Evolutionary conservation across 441 rosid species (phyloP), one percentile per base, ranked within the genome.

Genomic region (Aquilaria agallochum): DNA sequence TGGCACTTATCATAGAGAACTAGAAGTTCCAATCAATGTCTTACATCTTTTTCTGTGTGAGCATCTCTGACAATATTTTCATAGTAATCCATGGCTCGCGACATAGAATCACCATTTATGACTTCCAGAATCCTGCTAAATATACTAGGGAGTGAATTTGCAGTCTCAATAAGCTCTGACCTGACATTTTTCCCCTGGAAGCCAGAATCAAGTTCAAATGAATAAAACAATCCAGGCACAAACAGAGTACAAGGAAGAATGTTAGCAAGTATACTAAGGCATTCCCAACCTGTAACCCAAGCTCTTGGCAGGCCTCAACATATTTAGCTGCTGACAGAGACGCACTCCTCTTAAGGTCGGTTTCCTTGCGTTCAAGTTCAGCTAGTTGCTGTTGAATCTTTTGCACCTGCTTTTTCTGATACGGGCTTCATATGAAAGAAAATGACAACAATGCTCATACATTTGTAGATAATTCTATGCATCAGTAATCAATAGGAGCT

Each of bases 331-430:
- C 92, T 53, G 99, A 92, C 27, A 88, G 73, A 69, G 92, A 81
- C 42, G 87, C 88, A 68, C 82, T 88, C 71, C 97, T 85, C 79
- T 90, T 95, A 69, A 87, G 79, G 77, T 95, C 99, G 71, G 91
- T 75, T 83, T 92, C 97, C 75, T 84, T 95, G 64, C 98, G 98
- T 62, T 92, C 99, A 59, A 95, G 86, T 75, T 95, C 98, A 2
- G 87, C 73, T 63, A 95, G 65, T 73, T 88, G 98, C 65, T 89
- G 97, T 80, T 92, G 97, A 71, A 90, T 80, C 81, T 92, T 95
- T 66, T 95, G 98, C 64, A 95, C 95, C 80, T 92, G 97, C 67
- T 95, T 92, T 69, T 78, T 95, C 90, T 85, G 96, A 77, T 89
- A 88, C 3, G 98, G 97, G 64, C 97, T 95, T 66, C 80, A 75